Conservation (phyloP, 2,329 filamentous ascomycete genomes). For the Verticillium longisporum region DNA sequence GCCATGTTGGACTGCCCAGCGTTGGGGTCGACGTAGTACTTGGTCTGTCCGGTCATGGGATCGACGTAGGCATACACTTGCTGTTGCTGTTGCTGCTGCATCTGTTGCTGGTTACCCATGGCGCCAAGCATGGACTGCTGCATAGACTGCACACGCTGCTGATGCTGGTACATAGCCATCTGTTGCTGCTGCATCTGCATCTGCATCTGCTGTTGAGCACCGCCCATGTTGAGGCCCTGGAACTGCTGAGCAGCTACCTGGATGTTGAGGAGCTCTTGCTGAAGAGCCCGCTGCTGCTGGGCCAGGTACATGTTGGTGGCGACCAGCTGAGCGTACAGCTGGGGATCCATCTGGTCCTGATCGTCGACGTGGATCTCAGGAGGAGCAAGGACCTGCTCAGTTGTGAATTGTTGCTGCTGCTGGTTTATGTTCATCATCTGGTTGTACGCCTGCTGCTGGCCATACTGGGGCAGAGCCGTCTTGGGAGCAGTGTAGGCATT, state of each 20-base stretch:
- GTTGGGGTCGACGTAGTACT: constrained; percentile 68
- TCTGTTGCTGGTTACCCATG: constrained; percentile 26
- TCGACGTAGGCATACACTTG: constrained; percentile 81
- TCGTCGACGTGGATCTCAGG: constrained; percentile 71
- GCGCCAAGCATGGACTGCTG: constrained; percentile 33
- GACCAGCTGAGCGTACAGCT: constrained; percentile 79
- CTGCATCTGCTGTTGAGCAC: constrained; percentile 35
- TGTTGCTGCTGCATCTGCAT: constrained; percentile 38
- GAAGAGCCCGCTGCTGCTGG: constrained; percentile 89
- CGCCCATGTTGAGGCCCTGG: constrained; percentile 65
- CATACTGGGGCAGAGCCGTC: constrained; percentile 48
- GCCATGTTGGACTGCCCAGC: constrained; percentile 33
- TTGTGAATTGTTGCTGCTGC: constrained; percentile 49
- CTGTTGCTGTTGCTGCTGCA: constrained; percentile 36
- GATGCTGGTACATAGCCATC: constrained; percentile 36
- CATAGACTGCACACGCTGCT: constrained; percentile 32
- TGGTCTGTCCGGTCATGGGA: constrained; percentile 76
- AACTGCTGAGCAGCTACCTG: constrained; percentile 80
- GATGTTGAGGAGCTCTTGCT: constrained; percentile 83
- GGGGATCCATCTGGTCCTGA: constrained; percentile 74
- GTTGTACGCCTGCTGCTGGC: constrained; percentile 19
- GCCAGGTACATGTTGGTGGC: constrained; percentile 88
- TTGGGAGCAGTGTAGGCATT: constrained; percentile 43
- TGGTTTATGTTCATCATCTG: constrained; percentile 5
- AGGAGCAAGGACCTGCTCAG: constrained; percentile 85